These are phyloP conservation scores for Xylaria palmicola DNA, from an alignment of 495 filamentous ascomycete species.

Conservation along the genomic window DNA sequence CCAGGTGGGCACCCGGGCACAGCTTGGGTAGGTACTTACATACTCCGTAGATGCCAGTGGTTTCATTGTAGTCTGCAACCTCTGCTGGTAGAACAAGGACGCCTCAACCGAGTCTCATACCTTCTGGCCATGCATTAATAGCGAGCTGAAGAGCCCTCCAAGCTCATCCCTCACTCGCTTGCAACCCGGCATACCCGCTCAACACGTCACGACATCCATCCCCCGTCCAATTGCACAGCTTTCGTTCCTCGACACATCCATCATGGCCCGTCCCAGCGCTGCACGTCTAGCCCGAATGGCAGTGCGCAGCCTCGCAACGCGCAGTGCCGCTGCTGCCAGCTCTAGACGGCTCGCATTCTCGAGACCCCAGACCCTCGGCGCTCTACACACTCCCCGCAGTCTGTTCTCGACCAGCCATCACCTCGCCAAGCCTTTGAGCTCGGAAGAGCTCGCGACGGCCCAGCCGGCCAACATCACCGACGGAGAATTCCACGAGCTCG, in stretches of 20 bases:
- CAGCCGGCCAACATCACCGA: slow-evolving; percentile 36
- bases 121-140: not conserved
- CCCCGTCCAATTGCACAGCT: not conserved
- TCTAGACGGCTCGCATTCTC: slow-evolving; percentile 2
- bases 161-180: not conserved
- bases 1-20: no score
- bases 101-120: not conserved
- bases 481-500: slow-evolving; percentile 45
- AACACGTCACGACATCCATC: not conserved
- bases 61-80: not conserved
- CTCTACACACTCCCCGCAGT: slow-evolving; percentile 4
- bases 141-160: not conserved
- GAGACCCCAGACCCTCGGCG: slow-evolving; percentile 4
- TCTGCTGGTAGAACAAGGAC: not conserved
- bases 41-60: not conserved
- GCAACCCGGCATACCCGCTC: not conserved
- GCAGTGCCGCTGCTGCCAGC: slow-evolving; percentile 6
- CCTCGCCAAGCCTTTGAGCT: slow-evolving; percentile 19
- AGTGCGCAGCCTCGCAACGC: slow-evolving; percentile 16
- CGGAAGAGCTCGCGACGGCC: slow-evolving; percentile 20
- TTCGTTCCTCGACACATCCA: not conserved
- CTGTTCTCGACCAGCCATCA: slow-evolving; percentile 24
- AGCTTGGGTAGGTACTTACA: not conserved
- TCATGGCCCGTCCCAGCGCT: slow-evolving; percentile 31
- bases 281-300: slow-evolving; percentile 26